phyloP scores from a whole-genome alignment of 176 grass and related monocot species.

The Lolium rigidum region DNA sequence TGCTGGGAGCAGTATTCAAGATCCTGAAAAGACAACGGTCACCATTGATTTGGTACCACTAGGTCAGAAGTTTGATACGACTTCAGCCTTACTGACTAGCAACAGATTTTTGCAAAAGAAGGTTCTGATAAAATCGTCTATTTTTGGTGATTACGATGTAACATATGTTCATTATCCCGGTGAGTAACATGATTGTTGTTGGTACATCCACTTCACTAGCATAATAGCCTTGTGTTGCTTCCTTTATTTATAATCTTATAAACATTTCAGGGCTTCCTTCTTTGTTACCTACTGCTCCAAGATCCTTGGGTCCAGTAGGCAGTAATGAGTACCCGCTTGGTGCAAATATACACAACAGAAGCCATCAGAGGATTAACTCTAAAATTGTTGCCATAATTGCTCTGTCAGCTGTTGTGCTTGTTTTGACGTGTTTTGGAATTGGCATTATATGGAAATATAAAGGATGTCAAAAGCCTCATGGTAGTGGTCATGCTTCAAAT shows the following conservation, averaged over 20 bases:
- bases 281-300: slow-evolving; percentile 44
- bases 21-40: slow-evolving; percentile 76
- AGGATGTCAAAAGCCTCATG: slow-evolving; percentile 49
- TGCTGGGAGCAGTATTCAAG: slow-evolving; percentile 56
- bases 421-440: slow-evolving; percentile 60
- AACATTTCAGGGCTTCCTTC: slow-evolving; percentile 71
- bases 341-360: slow-evolving; percentile 61
- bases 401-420: slow-evolving; percentile 66
- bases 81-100: slow-evolving; percentile 69
- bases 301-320: slow-evolving; percentile 54
- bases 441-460: slow-evolving; percentile 61
- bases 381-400: slow-evolving; percentile 69
- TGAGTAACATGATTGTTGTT: slow-evolving; percentile 38
- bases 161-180: slow-evolving; percentile 78
- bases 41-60: slow-evolving; percentile 76
- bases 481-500: slow-evolving; percentile 44
- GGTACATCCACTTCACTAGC: slow-evolving; percentile 15
- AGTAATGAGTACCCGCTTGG: slow-evolving; percentile 58
- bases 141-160: slow-evolving; percentile 73
- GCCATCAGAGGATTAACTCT: slow-evolving; percentile 56
- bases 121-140: slow-evolving; percentile 61
- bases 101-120: slow-evolving; percentile 83
- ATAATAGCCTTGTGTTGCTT: slow-evolving; percentile 10
- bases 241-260: slow-evolving; percentile 40
- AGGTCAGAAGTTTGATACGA: slow-evolving; percentile 83